Base-by-base conservation (phyloP, 106 monocot species). In the Dioscorea dumetorum region DNA sequence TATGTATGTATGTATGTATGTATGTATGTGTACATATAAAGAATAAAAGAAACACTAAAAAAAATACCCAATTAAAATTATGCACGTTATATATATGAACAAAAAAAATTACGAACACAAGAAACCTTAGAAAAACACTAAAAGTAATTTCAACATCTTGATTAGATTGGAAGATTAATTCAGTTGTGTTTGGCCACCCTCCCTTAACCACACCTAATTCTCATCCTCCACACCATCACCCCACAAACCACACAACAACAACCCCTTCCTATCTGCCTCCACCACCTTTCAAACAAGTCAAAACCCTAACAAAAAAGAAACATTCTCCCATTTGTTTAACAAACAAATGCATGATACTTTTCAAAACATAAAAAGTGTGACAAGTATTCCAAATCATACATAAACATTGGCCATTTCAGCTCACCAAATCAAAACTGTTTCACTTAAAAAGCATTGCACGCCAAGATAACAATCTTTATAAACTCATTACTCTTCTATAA, bases 401-500 rank as follows among this genome's bases (percentile, higher is more conserved):
- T 11, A 12, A 22, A 7, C 5, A 1, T 16, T 24, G 35, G 22
- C 0, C 12, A 22, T 67, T 78, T 82, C 73, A 50, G 87, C 73
- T 83, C 87, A 83, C 87, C 87, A 87, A 87, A 87, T 83, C 71
- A 83, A 80, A 77, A 22, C 79, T 32, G 67, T 59, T 64, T 49
- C 20, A 13, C 33, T 28, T 28, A 49, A 41, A 63, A 6, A 23
- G 12, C 50, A 28, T 8, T 41, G 41, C 17, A 60, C 51, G 22
- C 19, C 41, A 48, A 64, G 64, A 10, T 3, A 48, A 18, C 41
- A 12, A 35, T 2, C 41, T 5, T 35, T 28, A 28, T 28, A 28
- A 28, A 28, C 28, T 41, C 34, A 8, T 10, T 24, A n/a, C 48
- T 24, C 69, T 48, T 33, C 72, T 48, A 60, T 57, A 49, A 49